Percentiles rank a stretch among this genome's conserved stretches.
Evolutionary conservation across 2,329 filamentous ascomycete species (phyloP).

Genomic region (Cladosporium sp.): DNA sequence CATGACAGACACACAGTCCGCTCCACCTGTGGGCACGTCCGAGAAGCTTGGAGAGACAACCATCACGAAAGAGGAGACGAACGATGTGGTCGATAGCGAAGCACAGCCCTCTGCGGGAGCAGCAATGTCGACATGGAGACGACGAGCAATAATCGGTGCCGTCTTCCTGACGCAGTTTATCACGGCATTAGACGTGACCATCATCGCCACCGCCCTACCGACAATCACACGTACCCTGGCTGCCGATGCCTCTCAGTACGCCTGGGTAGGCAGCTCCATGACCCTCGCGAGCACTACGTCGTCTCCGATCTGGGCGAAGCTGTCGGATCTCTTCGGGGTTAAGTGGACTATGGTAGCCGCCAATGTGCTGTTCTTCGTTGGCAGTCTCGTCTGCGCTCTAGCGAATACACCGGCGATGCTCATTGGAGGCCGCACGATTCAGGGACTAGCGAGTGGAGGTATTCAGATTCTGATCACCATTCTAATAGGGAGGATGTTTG

Average conservation of each 20-base stretch:
- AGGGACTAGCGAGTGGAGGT: slow-evolving; percentile 50
- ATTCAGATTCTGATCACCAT: slow-evolving; percentile 44
- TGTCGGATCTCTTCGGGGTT: slow-evolving; percentile 63
- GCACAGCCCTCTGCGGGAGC: not conserved
- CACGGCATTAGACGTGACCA: slow-evolving; percentile 36
- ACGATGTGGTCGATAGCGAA: not conserved
- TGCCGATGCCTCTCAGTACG: slow-evolving; percentile 46
- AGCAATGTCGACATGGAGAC: not conserved
- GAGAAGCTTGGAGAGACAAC: not conserved
- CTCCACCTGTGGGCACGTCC: not conserved
- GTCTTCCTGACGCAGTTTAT: slow-evolving; percentile 3
- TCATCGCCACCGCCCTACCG: slow-evolving; percentile 58
- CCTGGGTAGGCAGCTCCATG: slow-evolving; percentile 53
- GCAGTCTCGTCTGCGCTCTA: slow-evolving; percentile 21
- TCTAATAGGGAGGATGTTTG: slow-evolving; percentile 49
- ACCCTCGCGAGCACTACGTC: slow-evolving; percentile 47
- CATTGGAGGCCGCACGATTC: slow-evolving; percentile 53
- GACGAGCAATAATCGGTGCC: not conserved
- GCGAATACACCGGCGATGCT: slow-evolving; percentile 31
- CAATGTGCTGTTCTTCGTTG: slow-evolving; percentile 42
- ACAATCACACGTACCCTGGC: slow-evolving; percentile 44
- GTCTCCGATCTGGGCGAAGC: slow-evolving; percentile 58
- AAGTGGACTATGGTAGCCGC: slow-evolving; percentile 59
- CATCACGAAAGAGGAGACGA: not conserved
- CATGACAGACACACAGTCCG: not conserved